These are phyloP conservation scores for Acacia confusa DNA, from an alignment of 306 rosid species.

Conservation along the genomic window DNA sequence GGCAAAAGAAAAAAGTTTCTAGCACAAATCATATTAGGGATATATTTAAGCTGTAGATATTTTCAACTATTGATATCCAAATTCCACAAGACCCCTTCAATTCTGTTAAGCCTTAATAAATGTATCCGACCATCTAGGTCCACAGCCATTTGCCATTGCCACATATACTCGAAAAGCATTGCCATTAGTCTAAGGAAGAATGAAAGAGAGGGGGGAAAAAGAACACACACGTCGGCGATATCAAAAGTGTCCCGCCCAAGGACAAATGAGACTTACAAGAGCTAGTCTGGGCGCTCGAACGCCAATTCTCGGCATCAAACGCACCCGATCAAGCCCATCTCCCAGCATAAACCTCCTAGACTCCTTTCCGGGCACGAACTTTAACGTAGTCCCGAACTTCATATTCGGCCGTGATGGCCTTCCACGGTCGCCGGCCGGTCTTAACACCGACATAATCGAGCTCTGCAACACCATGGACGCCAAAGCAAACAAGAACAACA, in stretches of 20 bases:
- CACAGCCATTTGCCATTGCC: background rate
- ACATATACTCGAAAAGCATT: conserved; percentile 12
- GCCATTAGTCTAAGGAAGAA: background rate
- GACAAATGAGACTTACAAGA: conserved; percentile 60
- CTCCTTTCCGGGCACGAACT: conserved; percentile 68
- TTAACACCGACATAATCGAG: conserved; percentile 67
- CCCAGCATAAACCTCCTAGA: conserved; percentile 50
- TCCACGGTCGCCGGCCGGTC: conserved; percentile 50
- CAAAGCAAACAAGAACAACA: conserved; percentile 60
- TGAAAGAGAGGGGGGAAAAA: background rate
- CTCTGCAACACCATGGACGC: conserved; percentile 88
- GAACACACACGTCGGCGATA: background rate
- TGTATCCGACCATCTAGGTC: background rate
- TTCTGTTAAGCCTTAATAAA: background rate
- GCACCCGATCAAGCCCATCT: conserved; percentile 62
- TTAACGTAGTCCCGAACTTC: conserved; percentile 69
- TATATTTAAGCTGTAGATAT: conserved; percentile 21
- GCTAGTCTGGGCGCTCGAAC: conserved; percentile 84
- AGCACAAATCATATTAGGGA: conserved; percentile 20
- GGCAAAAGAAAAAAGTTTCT: background rate
- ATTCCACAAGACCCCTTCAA: background rate
- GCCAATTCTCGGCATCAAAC: conserved; percentile 59
- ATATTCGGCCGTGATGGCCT: conserved; percentile 42
- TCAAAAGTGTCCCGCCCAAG: conserved; percentile 9
- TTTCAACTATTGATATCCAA: conserved; percentile 6